Base-by-base conservation (phyloP, 2,329 filamentous ascomycete genomes). In the Fusarium redolens region DNA sequence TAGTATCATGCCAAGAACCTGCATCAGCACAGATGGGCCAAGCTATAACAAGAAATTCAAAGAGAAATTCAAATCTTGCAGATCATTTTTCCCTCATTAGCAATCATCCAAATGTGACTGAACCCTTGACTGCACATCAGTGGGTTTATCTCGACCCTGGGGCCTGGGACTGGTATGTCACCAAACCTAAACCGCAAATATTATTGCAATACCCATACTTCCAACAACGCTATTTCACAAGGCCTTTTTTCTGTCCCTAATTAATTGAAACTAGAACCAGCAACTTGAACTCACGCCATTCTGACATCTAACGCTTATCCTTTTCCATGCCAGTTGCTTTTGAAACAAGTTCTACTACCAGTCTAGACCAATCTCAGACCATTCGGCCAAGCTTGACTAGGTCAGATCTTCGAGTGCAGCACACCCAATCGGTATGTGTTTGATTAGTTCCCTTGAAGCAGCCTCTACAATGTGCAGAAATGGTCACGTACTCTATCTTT, bases 81-180 rank as follows among this genome's bases (percentile, higher is more conserved):
- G 38, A 68, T 64, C 65, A 45, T 35, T 33, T 37, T 59, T 14
- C 45, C 65, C 25, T 51, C 18, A 25, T 57, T 28, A n/a, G 28
- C 30, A 45, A 35, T 25, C 61, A 44, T 54, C 44, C 7, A 14
- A 54, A 37, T 35, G 40, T 31, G 18, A 37, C 47, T 30, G 13
- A 18, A 56, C 50, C 50, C 33, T 54, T 54, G 50, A 17, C 50
- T 51, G 64, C 65, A 64, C 66, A 69, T 64, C 66, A 69, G 50
- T 30, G 31, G 51, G 28, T 30, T 57, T 57, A 56, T 56, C 52
- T 56, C 25, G 28, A n/a, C 54, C 40, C 54, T 48, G 41, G 22
- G 41, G 18, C 31, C 51, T 43, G 37, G 35, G 15, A 18, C 55
- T 57, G 41, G 55, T 11, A 57, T 57, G 55, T 18, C 28, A n/a